These are phyloP conservation scores for Xylariales sp. DNA, from an alignment of 2,329 filamentous ascomycete genomes.

Conservation along the genomic window DNA sequence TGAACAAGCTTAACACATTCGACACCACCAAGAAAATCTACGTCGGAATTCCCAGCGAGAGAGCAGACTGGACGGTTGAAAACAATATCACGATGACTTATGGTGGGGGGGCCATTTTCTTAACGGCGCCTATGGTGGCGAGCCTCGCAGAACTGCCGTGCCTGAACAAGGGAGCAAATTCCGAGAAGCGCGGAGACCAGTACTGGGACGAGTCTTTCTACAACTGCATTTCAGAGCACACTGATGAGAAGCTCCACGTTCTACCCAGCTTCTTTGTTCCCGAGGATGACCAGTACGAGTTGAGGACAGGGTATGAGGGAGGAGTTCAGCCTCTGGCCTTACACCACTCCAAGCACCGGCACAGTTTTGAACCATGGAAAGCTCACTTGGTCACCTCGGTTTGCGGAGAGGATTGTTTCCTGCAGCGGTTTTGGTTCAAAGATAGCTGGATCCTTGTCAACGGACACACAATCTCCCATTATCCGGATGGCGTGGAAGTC, in stretches of 20 bases:
- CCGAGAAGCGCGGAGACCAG: conserved; percentile 6
- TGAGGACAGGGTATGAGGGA: conserved; percentile 29
- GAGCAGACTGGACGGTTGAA: conserved; percentile 34
- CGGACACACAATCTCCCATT: conserved; percentile 39
- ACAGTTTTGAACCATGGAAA: conserved; percentile 33
- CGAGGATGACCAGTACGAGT: conserved; percentile 23
- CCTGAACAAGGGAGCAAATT: conserved; percentile 15
- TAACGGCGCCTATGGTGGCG: conserved; percentile 30
- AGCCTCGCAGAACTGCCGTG: conserved; percentile 32
- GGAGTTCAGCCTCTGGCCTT: conserved; percentile 36
- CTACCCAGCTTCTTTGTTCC: conserved; percentile 39
- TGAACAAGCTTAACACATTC: conserved; percentile 30
- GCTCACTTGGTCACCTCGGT: conserved; percentile 36
- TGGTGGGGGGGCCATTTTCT: conserved; percentile 40
- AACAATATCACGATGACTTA: conserved; percentile 33
- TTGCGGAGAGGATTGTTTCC: conserved; percentile 42
- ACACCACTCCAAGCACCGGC: conserved; percentile 32
- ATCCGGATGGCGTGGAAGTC: conserved; percentile 30
- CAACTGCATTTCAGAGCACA: conserved; percentile 31
- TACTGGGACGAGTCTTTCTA: conserved; percentile 38
- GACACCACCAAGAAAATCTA: conserved; percentile 29
- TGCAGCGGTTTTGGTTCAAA: conserved; percentile 39
- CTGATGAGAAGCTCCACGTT: conserved; percentile 32
- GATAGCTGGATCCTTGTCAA: conserved; percentile 43
- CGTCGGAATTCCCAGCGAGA: conserved; percentile 39